Evolutionary conservation across 1,139 yeast species (phyloP).

Genomic region (Pichia terricola): DNA sequence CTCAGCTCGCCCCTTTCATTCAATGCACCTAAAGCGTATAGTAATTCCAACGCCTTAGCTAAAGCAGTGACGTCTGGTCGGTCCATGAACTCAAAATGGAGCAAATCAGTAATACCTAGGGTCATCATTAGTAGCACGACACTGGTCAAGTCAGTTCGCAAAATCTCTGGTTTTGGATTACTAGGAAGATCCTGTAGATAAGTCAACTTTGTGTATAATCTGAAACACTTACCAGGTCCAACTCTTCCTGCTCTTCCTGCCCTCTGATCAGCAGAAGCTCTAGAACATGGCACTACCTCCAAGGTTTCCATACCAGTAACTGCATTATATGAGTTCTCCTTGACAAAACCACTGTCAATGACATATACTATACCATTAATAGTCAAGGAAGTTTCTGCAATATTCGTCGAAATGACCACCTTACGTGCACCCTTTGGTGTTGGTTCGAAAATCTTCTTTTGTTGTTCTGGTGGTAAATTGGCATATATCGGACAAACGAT

Average conservation of each 20-base stretch:
- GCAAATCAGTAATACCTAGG: conserved; percentile 70
- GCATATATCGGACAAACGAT: conserved; percentile 87
- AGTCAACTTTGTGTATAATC: conserved; percentile 83
- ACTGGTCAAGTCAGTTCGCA: conserved; percentile 69
- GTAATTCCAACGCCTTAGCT: conserved; percentile 65
- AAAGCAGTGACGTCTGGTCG: conserved; percentile 67
- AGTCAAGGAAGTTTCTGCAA: conserved; percentile 94
- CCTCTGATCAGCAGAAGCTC: conserved; percentile 92
- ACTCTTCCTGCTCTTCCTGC: conserved; percentile 98
- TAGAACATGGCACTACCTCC: conserved; percentile 77
- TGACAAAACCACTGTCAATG: conserved; percentile 88
- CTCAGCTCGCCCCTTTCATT: conserved; percentile 76
- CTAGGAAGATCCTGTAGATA: conserved; percentile 66
- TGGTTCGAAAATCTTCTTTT: conserved; percentile 75
- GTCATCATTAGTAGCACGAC: conserved; percentile 68
- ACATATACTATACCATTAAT: conserved; percentile 87
- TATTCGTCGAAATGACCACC: conserved; percentile 89
- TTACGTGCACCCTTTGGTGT: conserved; percentile 74
- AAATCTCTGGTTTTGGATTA: conserved; percentile 82
- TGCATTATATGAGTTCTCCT: conserved; percentile 76
- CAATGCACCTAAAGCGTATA: conserved; percentile 82
- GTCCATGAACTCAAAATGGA: conserved; percentile 84
- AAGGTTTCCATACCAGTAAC: conserved; percentile 85
- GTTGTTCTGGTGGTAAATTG: conserved; percentile 77
- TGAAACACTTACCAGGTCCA: conserved; percentile 90